Evolutionary conservation across 1,284 basidiomycete species (phyloP).

Genomic region (Pulveroboletus sp.): DNA sequence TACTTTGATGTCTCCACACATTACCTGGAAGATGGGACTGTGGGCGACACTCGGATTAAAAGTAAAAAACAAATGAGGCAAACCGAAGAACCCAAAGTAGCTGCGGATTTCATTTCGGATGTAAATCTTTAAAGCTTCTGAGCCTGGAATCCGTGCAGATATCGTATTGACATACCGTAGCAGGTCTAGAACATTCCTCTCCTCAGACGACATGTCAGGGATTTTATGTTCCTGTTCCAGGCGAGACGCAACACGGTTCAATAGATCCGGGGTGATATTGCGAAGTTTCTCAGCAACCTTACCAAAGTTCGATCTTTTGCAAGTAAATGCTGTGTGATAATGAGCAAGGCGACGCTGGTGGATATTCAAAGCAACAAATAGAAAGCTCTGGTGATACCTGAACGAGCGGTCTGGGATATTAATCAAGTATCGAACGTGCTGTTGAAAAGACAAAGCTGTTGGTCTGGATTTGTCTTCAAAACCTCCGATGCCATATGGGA

Average conservation of each 20-base stretch:
- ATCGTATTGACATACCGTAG: slow-evolving; percentile 8
- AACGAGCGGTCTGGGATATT: neutral
- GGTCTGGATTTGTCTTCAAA: neutral
- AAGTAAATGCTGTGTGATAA: too few species aligned
- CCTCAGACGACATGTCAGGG: neutral
- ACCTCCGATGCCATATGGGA: neutral
- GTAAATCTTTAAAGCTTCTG: slow-evolving; percentile 10
- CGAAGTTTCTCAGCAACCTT: neutral
- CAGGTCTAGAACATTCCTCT: neutral
- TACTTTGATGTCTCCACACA: neutral
- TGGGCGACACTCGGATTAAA: too few species aligned
- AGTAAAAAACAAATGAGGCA: slow-evolving; percentile 9
- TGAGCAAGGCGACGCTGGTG: neutral
- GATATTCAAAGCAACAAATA: neutral
- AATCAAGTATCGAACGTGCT: neutral
- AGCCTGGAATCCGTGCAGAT: neutral
- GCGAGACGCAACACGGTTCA: neutral
- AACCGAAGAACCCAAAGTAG: slow-evolving; percentile 1
- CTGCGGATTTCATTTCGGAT: slow-evolving; percentile 2
- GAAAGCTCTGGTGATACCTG: neutral
- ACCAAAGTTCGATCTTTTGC: neutral
- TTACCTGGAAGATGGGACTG: too few species aligned
- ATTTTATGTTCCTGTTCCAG: neutral
- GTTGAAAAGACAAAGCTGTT: neutral
- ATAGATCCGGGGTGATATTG: neutral